phyloP scores from a whole-genome alignment of 495 filamentous ascomycete species.

The Aspergillus nidulans region DNA sequence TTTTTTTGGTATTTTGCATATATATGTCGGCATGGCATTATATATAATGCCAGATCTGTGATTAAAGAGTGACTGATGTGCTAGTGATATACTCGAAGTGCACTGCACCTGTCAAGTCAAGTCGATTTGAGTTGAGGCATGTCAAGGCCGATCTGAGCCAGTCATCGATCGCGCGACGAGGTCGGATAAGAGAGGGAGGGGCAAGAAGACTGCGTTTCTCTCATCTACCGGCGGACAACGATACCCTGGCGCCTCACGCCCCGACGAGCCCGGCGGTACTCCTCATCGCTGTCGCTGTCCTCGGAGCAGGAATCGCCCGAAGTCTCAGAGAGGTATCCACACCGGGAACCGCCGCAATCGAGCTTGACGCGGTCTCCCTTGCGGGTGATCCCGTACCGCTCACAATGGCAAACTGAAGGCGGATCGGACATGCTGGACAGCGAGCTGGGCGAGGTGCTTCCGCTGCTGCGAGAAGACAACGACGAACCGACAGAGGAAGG shows the following conservation, averaged over 20 bases:
- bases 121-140: no score
- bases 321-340: constrained; percentile 66
- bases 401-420: constrained; percentile 71
- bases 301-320: constrained; percentile 46
- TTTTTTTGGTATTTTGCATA: constrained; percentile 24
- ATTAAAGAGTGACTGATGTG: constrained; percentile 18
- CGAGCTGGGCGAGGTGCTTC: constrained; percentile 65
- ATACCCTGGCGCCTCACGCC: constrained; percentile 70
- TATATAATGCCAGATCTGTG: not conserved
- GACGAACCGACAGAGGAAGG: constrained; percentile 71
- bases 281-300: constrained; percentile 59
- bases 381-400: constrained; percentile 94
- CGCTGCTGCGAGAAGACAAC: constrained; percentile 70
- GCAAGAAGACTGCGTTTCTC: not conserved
- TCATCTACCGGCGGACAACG: constrained; percentile 55
- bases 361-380: constrained; percentile 88
- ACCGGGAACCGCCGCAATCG: constrained; percentile 84
- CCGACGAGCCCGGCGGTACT: constrained; percentile 40
- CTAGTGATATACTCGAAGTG: constrained; percentile 8
- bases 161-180: constrained; percentile 1
- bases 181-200: not conserved
- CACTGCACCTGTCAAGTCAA: constrained; percentile 5
- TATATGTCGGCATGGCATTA: not conserved
- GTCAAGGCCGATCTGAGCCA: not conserved
- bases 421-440: constrained; percentile 70